A percentile compares a stretch with the other conserved stretches of the same genome.
These are phyloP conservation scores for Dactylellina sp. DNA, from an alignment of 2,329 filamentous ascomycete genomes.

Conservation along the genomic window DNA sequence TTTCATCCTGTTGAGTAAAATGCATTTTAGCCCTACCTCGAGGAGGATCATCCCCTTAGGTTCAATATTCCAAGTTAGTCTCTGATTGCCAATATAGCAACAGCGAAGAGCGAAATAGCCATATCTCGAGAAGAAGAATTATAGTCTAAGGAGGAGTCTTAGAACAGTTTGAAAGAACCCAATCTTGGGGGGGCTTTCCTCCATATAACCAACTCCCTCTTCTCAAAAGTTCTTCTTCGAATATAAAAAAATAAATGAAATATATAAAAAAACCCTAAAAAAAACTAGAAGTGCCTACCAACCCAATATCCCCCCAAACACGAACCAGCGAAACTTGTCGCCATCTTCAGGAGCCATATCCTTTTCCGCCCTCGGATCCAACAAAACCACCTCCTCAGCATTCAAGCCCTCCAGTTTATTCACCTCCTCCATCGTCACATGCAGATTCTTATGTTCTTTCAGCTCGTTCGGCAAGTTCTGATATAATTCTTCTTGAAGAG, in stretches of 20 bases:
- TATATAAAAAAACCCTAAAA: constrained; percentile 22
- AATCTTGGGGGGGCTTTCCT: too few species aligned
- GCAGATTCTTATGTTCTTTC: constrained; percentile 71
- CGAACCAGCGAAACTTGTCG: constrained; percentile 84
- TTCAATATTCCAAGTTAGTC: constrained; percentile 25
- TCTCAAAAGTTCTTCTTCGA: too few species aligned
- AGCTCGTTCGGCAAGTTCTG: constrained; percentile 70
- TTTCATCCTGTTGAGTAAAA: constrained; percentile 36
- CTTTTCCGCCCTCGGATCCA: constrained; percentile 84
- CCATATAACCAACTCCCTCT: neutral
- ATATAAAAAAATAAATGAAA: constrained; percentile 17
- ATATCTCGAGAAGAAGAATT: too few species aligned
- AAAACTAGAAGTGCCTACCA: constrained; percentile 61
- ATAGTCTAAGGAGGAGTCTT: too few species aligned
- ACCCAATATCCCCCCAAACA: constrained; percentile 97
- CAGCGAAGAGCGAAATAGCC: too few species aligned
- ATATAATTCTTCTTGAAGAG: constrained; percentile 75
- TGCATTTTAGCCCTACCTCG: constrained; percentile 72
- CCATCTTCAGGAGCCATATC: constrained; percentile 88
- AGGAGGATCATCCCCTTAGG: constrained; percentile 87
- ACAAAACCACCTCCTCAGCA: constrained; percentile 83
- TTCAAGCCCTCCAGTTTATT: constrained; percentile 79
- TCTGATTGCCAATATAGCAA: too few species aligned
- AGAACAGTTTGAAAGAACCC: too few species aligned
- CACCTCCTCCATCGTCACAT: constrained; percentile 79